Percentiles rank a stretch among this genome's conserved stretches.
phyloP scores from a whole-genome alignment of 768 basidiomycete species.

The Ephemerocybe angulata region DNA sequence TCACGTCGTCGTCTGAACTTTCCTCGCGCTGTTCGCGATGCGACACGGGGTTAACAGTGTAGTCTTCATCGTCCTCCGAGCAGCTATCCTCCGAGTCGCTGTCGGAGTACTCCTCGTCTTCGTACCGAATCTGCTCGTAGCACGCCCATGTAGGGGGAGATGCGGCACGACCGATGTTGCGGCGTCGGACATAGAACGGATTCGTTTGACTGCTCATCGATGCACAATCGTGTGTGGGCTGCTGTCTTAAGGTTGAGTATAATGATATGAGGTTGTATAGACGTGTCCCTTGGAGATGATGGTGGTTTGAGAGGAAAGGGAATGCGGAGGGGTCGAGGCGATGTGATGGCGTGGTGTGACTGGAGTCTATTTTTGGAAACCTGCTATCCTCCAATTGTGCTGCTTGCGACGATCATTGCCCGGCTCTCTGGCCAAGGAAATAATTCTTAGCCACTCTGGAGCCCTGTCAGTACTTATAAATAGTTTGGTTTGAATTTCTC shows the following conservation, averaged over 20 bases:
- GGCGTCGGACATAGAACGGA: conserved; percentile 59
- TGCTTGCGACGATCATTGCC: too few relatives aligned
- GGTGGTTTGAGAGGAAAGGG: conserved; percentile 6
- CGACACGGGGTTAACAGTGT: conserved; percentile 22
- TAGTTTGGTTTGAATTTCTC: too few relatives aligned
- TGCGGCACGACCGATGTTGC: conserved; percentile 73
- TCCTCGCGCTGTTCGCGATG: conserved; percentile 9
- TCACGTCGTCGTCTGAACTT: conserved; percentile 10
- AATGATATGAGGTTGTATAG: background rate
- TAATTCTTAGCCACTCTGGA: too few relatives aligned
- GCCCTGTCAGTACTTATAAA: too few relatives aligned
- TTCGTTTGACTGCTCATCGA: conserved; percentile 39
- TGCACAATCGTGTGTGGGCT: background rate
- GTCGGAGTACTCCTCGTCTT: conserved; percentile 59
- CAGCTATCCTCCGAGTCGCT: conserved; percentile 49
- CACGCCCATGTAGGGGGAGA: conserved; percentile 87
- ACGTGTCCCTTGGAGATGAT: background rate
- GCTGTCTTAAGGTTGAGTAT: background rate
- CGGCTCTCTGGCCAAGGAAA: too few relatives aligned
- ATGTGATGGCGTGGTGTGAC: conserved; percentile 3
- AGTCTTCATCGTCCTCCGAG: conserved; percentile 75
- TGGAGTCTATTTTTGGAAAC: conserved; percentile 1
- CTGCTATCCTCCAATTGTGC: too few relatives aligned
- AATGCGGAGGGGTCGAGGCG: conserved; percentile 9
- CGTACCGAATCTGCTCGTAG: conserved; percentile 84